Evolutionary conservation across 345 rosid species (phyloP).

Genomic region (Brassica carinata): DNA sequence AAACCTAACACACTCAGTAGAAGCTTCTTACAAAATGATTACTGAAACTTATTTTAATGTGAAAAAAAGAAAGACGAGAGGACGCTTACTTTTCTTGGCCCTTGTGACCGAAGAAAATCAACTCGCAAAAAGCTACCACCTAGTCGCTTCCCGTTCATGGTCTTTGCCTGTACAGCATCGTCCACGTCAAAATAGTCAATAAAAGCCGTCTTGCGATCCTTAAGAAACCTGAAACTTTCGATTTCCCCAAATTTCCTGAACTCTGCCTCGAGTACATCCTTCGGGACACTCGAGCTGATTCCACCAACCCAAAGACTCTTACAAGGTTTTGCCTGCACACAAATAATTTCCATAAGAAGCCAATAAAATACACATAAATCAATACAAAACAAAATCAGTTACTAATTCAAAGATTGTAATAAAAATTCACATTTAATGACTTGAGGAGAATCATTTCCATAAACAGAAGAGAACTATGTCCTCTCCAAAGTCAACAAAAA

Average conservation of each 20-base stretch:
- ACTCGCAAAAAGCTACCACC: conserved; percentile 88
- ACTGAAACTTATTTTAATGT: neutral
- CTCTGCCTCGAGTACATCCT: conserved; percentile 70
- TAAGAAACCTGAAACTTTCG: conserved; percentile 73
- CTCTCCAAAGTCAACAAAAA: neutral
- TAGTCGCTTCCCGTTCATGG: conserved; percentile 72
- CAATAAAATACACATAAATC: neutral
- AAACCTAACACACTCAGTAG: neutral
- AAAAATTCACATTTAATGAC: conserved; percentile 1
- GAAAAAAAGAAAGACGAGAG: neutral
- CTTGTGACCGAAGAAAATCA: conserved; percentile 80
- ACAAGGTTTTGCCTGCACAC: conserved; percentile 76
- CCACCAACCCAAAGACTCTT: conserved; percentile 95
- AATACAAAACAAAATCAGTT: neutral
- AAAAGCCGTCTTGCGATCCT: conserved; percentile 78
- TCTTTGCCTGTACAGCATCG: conserved; percentile 80
- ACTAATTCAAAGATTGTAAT: neutral
- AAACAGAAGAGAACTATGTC: neutral
- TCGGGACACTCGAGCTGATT: conserved; percentile 61
- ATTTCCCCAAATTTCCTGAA: conserved; percentile 75
- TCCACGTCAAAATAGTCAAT: conserved; percentile 66
- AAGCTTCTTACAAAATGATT: neutral
- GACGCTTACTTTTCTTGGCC: conserved; percentile 70
- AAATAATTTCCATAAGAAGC: conserved; percentile 20
- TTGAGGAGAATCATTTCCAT: neutral